Evolutionary conservation across 2,329 filamentous ascomycete species (phyloP).

Genomic region (Gaeumannomyces sp.): DNA sequence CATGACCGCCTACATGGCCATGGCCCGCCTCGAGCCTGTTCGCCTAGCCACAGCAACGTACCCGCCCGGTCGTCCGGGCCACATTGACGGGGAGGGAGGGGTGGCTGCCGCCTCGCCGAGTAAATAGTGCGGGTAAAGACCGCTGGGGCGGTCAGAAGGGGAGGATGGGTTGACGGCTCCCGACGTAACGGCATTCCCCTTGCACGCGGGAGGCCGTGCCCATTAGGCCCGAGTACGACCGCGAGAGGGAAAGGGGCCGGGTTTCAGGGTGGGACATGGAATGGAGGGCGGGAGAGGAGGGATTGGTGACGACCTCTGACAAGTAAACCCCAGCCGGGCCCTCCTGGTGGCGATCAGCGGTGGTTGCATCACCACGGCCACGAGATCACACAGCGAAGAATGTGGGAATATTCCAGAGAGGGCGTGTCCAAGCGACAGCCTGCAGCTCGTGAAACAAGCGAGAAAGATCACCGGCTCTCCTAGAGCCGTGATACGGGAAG

Average conservation of each 20-base stretch:
- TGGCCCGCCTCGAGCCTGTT: neutral
- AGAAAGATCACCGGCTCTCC: too few species aligned
- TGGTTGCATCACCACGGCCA: too few species aligned
- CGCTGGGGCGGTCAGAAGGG: neutral
- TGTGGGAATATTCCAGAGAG: neutral
- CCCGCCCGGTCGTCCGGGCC: neutral
- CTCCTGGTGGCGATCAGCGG: too few species aligned
- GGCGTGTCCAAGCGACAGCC: neutral
- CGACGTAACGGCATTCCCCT: neutral
- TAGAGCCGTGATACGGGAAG: too few species aligned
- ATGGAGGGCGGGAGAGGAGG: too few species aligned
- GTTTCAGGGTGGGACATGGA: too few species aligned
- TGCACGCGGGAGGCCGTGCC: neutral
- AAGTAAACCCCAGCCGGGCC: too few species aligned
- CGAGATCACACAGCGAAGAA: neutral
- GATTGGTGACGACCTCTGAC: too few species aligned
- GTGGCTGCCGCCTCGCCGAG: neutral
- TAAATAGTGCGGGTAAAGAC: neutral
- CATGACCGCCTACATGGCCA: neutral
- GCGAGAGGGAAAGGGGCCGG: too few species aligned
- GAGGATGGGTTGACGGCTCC: neutral
- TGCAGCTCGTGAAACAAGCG: neutral
- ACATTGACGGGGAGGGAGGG: neutral
- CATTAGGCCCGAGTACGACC: neutral
- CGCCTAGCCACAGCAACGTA: neutral